Percentiles rank a stretch among this genome's conserved stretches.
Evolutionary conservation across 2,329 filamentous ascomycete genomes (phyloP).

Genomic region (Neofusicoccum parvum): DNA sequence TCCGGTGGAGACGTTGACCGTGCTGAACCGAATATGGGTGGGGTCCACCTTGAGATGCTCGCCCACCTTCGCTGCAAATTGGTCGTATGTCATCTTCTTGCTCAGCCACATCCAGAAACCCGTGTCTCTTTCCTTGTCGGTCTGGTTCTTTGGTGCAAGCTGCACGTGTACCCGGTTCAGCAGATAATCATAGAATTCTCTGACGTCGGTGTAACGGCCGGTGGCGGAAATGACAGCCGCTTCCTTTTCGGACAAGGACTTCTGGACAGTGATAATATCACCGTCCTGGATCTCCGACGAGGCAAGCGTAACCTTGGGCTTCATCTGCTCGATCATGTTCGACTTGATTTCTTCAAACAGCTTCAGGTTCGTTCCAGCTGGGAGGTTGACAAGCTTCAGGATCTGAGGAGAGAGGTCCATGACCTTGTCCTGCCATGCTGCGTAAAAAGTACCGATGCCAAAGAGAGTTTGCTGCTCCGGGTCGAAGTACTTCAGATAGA

Average conservation of each 20-base stretch:
- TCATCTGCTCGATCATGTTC: slow-evolving; percentile 93
- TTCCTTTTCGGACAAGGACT: slow-evolving; percentile 56
- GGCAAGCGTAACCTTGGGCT: slow-evolving; percentile 84
- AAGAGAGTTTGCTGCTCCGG: slow-evolving; percentile 71
- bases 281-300: slow-evolving; percentile 95
- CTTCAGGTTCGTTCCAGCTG: slow-evolving; percentile 68
- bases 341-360: slow-evolving; percentile 98
- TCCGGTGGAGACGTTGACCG: slow-evolving; percentile 74
- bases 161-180: slow-evolving; percentile 78
- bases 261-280: slow-evolving; percentile 95
- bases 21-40: slow-evolving; percentile 90
- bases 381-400: slow-evolving; percentile 82
- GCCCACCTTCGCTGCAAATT: slow-evolving; percentile 80
- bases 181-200: slow-evolving; percentile 91
- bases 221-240: slow-evolving; percentile 32
- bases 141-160: slow-evolving; percentile 69
- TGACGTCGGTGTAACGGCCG: slow-evolving; percentile 66
- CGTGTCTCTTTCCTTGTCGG: slow-evolving; percentile 56
- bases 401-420: slow-evolving; percentile 80
- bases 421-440: slow-evolving; percentile 84
- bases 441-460: slow-evolving; percentile 83
- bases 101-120: slow-evolving; percentile 78
- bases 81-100: slow-evolving; percentile 87
- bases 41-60: slow-evolving; percentile 74
- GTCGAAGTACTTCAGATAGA: slow-evolving; percentile 94